These are phyloP conservation scores for Fusarium armeniacum DNA, from an alignment of 2,329 filamentous ascomycete genomes.

Conservation along the genomic window DNA sequence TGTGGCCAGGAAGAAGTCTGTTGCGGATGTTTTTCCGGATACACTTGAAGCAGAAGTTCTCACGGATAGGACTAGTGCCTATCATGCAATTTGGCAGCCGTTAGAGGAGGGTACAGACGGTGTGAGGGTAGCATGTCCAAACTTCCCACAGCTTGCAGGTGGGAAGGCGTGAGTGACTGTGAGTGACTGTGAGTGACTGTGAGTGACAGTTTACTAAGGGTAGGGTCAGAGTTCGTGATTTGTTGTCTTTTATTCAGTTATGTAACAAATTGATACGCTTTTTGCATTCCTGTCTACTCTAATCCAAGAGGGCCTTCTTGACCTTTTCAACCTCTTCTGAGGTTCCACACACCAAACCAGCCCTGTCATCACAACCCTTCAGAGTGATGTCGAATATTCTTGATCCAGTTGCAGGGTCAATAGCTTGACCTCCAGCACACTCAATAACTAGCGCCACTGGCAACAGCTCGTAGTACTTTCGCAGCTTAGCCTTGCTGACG, in stretches of 20 bases:
- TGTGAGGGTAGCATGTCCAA: conserved; percentile 29
- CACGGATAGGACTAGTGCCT: conserved; percentile 33
- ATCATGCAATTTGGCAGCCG: conserved; percentile 38
- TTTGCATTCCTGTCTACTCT: background rate
- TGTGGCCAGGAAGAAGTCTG: background rate
- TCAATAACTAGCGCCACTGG: conserved; percentile 73
- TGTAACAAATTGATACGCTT: background rate
- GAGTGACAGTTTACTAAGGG: background rate
- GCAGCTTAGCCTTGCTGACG: conserved; percentile 68
- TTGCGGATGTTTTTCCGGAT: conserved; percentile 31
- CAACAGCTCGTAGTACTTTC: conserved; percentile 70
- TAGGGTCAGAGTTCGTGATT: background rate
- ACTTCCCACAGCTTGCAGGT: conserved; percentile 14
- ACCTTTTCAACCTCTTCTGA: conserved; percentile 62
- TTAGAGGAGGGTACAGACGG: background rate
- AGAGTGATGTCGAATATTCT: conserved; percentile 59
- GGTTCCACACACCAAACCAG: conserved; percentile 65
- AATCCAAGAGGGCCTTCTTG: conserved; percentile 38
- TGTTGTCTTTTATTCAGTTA: background rate
- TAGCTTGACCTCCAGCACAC: conserved; percentile 69
- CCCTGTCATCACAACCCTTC: conserved; percentile 63
- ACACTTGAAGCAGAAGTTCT: conserved; percentile 4
- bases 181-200: background rate
- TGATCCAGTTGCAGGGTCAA: conserved; percentile 62
- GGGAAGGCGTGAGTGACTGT: background rate